Conservation (phyloP, 2,329 filamentous ascomycete genomes). For the Aspergillus fumigatus region DNA sequence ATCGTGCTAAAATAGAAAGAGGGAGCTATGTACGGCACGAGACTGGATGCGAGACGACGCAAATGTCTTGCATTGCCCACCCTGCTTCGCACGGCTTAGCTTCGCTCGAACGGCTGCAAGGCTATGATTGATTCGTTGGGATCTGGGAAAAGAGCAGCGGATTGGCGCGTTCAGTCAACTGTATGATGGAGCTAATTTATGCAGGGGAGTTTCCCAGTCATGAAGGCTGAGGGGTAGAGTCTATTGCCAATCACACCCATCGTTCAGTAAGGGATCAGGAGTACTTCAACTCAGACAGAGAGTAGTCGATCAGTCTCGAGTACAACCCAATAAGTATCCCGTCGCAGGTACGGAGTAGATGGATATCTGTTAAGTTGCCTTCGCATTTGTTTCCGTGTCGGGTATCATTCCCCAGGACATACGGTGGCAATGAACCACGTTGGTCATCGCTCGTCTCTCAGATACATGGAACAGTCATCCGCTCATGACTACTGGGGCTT, state of each 20-base stretch:
- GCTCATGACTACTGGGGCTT: not conserved
- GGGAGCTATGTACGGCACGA: not conserved
- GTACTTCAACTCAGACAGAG: too few species aligned
- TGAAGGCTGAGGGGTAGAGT: not conserved
- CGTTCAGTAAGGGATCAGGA: not conserved
- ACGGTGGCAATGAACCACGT: not conserved
- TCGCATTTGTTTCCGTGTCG: not conserved
- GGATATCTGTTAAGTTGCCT: not conserved
- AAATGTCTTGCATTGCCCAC: not conserved
- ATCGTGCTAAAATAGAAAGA: not conserved
- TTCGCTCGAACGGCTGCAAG: not conserved
- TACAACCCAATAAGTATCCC: too few species aligned
- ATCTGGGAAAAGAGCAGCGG: not conserved
- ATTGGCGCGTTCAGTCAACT: not conserved
- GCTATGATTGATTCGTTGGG: not conserved
- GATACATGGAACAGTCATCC: not conserved
- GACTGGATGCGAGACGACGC: not conserved
- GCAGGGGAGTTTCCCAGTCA: not conserved
- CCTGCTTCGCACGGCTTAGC: not conserved
- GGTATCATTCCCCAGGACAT: not conserved
- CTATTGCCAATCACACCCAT: not conserved
- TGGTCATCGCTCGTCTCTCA: not conserved
- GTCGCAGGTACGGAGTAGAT: not conserved
- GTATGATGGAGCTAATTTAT: not conserved
- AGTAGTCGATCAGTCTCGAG: too few species aligned